Evolutionary conservation across 352 stramenopile genomes (phyloP).

Genomic region (Thalassiosira delicatula): DNA sequence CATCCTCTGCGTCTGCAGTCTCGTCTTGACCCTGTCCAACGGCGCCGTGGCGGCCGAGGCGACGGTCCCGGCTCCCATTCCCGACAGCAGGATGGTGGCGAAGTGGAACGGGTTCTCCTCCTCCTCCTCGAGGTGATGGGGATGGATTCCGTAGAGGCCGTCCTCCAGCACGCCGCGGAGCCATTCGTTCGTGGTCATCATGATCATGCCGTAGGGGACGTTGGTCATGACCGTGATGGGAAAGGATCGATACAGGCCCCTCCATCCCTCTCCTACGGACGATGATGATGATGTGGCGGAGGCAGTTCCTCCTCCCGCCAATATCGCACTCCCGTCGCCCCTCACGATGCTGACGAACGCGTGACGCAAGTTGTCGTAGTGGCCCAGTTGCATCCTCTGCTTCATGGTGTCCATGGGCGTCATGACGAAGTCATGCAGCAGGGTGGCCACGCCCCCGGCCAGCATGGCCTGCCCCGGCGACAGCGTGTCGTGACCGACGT

Average conservation of each 20-base stretch:
- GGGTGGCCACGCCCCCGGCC: constrained; percentile 91
- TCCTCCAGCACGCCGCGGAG: constrained; percentile 39
- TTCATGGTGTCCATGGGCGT: constrained; percentile 99
- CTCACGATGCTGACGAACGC: constrained; percentile 85
- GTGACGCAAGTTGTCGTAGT: constrained; percentile 92
- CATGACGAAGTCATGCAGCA: constrained; percentile 98
- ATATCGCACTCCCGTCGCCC: not conserved
- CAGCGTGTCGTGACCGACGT: constrained; percentile 41
- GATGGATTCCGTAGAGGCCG: constrained; percentile 34
- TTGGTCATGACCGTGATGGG: constrained; percentile 98
- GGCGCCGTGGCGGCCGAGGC: constrained; percentile 93
- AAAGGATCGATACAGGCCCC: constrained; percentile 92
- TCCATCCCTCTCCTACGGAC: constrained; percentile 79
- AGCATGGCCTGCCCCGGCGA: constrained; percentile 78
- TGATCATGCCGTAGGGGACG: constrained; percentile 97
- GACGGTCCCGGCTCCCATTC: constrained; percentile 91
- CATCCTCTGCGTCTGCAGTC: constrained; percentile 92
- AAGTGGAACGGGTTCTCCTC: constrained; percentile 86
- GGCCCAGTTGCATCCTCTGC: constrained; percentile 98
- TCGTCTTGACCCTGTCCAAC: constrained; percentile 98
- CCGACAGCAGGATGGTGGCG: constrained; percentile 91
- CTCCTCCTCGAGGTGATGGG: not conserved
- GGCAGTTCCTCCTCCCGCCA: not conserved
- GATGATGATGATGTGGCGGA: not conserved
- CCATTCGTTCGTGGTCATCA: constrained; percentile 97